phyloP scores from a whole-genome alignment of 495 filamentous ascomycete species.

The Coniosporium apollinis region DNA sequence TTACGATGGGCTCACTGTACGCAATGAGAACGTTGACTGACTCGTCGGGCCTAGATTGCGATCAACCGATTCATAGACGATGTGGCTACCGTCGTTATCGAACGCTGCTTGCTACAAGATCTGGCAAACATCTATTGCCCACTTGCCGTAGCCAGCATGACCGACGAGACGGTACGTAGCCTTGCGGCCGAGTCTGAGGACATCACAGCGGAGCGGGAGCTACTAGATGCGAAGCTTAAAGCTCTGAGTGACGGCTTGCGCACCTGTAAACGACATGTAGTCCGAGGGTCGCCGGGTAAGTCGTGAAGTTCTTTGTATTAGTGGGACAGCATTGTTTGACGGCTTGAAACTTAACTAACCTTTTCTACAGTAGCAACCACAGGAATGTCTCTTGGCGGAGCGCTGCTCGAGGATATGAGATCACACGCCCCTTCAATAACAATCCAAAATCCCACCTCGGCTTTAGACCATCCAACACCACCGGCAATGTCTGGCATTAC shows the following conservation, averaged over 20 bases:
- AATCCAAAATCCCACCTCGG: no score
- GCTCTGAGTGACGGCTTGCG: neutral
- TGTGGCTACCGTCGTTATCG: slow-evolving; percentile 3
- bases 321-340: no score
- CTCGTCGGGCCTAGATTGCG: slow-evolving; percentile 3
- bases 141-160: neutral
- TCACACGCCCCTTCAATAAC: no score
- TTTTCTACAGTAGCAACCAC: no score
- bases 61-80: slow-evolving; percentile 11
- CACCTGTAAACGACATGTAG: neutral
- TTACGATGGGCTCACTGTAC: no score
- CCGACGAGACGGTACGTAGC: neutral
- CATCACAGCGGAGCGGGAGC: neutral
- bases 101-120: neutral
- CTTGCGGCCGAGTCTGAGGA: neutral
- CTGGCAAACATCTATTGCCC: slow-evolving; percentile 1
- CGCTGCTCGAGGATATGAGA: no score
- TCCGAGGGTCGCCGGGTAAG: neutral
- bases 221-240: neutral
- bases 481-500: no score
- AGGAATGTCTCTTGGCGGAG: no score
- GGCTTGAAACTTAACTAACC: no score
- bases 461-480: no score
- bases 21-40: no score
- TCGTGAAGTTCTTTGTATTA: no score